Evolutionary conservation across 2,329 filamentous ascomycete genomes (phyloP).

Genomic region (Pseudogymnoascus verrucosus): DNA sequence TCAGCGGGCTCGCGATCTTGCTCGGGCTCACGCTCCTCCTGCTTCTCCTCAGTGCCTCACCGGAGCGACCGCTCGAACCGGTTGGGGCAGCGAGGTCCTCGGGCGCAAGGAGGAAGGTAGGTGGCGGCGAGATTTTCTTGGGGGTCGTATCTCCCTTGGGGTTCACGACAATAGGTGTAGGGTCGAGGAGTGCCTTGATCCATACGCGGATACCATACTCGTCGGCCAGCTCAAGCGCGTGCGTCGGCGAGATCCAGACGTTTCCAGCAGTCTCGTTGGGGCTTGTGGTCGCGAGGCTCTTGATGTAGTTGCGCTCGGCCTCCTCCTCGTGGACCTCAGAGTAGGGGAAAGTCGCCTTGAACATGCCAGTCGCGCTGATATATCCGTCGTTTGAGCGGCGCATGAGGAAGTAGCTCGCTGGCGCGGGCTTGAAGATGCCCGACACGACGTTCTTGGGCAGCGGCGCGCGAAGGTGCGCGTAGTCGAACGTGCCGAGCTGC

Average conservation of each 20-base stretch:
- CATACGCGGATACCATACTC: slow-evolving; percentile 82
- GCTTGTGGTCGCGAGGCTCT: slow-evolving; percentile 71
- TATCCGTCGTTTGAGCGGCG: slow-evolving; percentile 78
- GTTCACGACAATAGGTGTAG: slow-evolving; percentile 60
- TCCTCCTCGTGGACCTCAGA: slow-evolving; percentile 66
- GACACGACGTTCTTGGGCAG: slow-evolving; percentile 85
- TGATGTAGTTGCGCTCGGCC: slow-evolving; percentile 73
- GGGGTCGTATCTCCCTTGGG: slow-evolving; percentile 39
- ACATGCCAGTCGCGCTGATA: slow-evolving; percentile 84
- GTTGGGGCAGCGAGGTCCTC: slow-evolving; percentile 30
- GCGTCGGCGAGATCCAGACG: slow-evolving; percentile 82
- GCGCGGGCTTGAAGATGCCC: slow-evolving; percentile 79
- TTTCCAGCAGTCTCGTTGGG: slow-evolving; percentile 92
- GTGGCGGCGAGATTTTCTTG: slow-evolving; percentile 73
- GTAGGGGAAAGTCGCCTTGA: slow-evolving; percentile 81
- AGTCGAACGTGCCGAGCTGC: slow-evolving; percentile 81
- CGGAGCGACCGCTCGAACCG: slow-evolving; percentile 24
- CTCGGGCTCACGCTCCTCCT: slow-evolving; percentile 52
- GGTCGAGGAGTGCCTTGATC: slow-evolving; percentile 88
- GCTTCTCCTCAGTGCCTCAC: slow-evolving; percentile 37
- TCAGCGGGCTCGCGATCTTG: slow-evolving; percentile 40
- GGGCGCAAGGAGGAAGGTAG: slow-evolving; percentile 56
- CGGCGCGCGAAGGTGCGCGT: slow-evolving; percentile 88
- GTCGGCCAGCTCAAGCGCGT: slow-evolving; percentile 73
- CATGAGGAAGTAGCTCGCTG: slow-evolving; percentile 96